Evolutionary conservation across 495 filamentous ascomycete genomes (phyloP), one percentile per base, ranked within the genome.

Genomic region (Trichoderma parareesei): DNA sequence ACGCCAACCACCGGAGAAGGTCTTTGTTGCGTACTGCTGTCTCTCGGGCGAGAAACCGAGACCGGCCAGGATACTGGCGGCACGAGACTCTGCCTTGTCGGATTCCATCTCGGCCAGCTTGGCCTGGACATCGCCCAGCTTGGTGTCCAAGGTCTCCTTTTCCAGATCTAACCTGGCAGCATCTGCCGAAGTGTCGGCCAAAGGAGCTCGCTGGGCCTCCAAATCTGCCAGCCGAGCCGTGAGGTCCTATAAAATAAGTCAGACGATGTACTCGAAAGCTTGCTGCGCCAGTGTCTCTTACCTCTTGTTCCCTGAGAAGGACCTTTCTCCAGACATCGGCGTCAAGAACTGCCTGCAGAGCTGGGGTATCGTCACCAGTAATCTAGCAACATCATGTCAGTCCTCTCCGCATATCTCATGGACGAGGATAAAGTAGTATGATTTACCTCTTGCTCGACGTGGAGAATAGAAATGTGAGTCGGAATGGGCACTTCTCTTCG

Each of bases 61-160:
- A 83, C 94, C 94, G 40, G 95, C 95, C 64, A 99, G 81, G 69
- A 99, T 99, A 71, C 89, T 95, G 13, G 94, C 94, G 8, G 94
- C 94, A 71, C 95, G 82, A 65, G 95, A 89, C 71, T 98, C 94
- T 60, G 94, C 94, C 78, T 96, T 98, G 76, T 99, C 94, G 2
- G 94, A 97, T 71, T 99, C 95, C 94, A 99, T 99, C 74, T 99
- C 94, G 38, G 94, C 83, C 44, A 99, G 85, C 74, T 99, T 99
- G 18, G 82, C 73, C 68, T 98, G 90, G 63, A 98, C 89, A 73
- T 99, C 94, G 63, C 87, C 90, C 55, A 99, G 79, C 7, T 91
- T 92, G 55, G 87, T 84, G 73, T 98, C 95, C 27, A 94, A 82
- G 11, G 91, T 92, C 74, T 98, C 94, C 62, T 94, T 85, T 57